phyloP scores from a whole-genome alignment of 2,329 filamentous ascomycete genomes.

The Magnaporthiopsis incrustans region DNA sequence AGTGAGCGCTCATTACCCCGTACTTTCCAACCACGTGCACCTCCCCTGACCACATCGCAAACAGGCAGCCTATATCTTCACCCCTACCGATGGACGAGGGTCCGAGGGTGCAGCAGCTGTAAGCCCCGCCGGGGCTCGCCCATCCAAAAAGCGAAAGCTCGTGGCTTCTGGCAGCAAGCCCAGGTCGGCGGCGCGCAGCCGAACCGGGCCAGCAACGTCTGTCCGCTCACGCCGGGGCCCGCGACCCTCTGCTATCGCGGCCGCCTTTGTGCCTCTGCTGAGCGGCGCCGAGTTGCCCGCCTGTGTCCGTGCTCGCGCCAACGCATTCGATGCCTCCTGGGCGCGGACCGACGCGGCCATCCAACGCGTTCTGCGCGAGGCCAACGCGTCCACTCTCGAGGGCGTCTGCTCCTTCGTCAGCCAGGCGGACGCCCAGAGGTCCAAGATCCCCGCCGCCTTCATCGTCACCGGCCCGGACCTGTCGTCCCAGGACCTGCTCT shows the following conservation, averaged over 20 bases:
- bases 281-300: constrained; percentile 43
- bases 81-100: constrained; percentile 18
- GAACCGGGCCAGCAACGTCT: neutral
- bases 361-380: constrained; percentile 50
- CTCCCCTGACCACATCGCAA: neutral
- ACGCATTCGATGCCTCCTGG: constrained; percentile 59
- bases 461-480: constrained; percentile 74
- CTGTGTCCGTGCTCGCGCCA: constrained; percentile 44
- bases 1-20: constrained; percentile 19
- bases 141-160: constrained; percentile 50
- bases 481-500: constrained; percentile 60
- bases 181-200: constrained; percentile 21
- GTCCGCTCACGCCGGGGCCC: neutral
- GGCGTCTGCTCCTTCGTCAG: constrained; percentile 50
- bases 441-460: constrained; percentile 59
- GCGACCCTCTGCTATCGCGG: constrained; percentile 10
- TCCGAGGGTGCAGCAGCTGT: neutral
- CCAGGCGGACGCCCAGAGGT: constrained; percentile 21
- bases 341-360: constrained; percentile 53
- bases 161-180: constrained; percentile 12
- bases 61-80: constrained; percentile 10
- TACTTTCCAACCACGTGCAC: neutral
- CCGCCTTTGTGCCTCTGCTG: constrained; percentile 43
- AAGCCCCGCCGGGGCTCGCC: constrained; percentile 23
- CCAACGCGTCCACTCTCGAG: constrained; percentile 52